Base-by-base conservation (phyloP, 441 rosid genomes). In the Gossypium laxum region DNA sequence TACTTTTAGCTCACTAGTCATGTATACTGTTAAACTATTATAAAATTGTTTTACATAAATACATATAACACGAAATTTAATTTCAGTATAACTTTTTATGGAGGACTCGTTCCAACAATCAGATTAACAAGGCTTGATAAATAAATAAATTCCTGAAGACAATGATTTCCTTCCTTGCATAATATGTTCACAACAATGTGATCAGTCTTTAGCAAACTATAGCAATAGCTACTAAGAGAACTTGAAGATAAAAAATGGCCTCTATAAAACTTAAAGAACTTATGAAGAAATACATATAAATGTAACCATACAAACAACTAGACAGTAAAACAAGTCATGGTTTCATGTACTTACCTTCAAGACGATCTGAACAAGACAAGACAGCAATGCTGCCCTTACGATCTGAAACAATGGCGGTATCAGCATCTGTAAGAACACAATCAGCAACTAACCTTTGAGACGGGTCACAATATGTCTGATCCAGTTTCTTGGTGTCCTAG, bases 361-460 rank as follows among this genome's bases (percentile, higher is more conserved):
- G 59, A 73, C 75, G 87, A 75, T 84, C 92, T 51, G 91, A 84
- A 82, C 90, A 84, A 63, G 99, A 92, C 73, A 94, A 75, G 72
- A 94, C 84, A 74, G 96, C 89, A 77, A 94, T 81, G 86, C 96
- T 88, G 78, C 98, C 99, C 82, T 89, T 92, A 62, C 99, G 92
- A 77, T 94, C 99, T 56, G 99, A 92, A 82, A 92, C 98, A 75
- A 88, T 88, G 67, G 92, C 97, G 5, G 96, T 90, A 79, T 92
- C 85, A 66, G 69, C 85, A 76, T 91, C 96, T 84, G 84, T 83
- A 55, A 94, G 93, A 78, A 86, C 70, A 79, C 99, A 94, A 78
- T 88, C 98, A 80, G 94, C 99, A 81, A 94, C 97, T 76, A 94
- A 86, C 76, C 99, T 85, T 82, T 90, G 99, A 17, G 92, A 88